A percentile compares a stretch with the other conserved stretches of the same genome.
Conservation (phyloP, 164 flowering plant genomes). For the Brasenia schreberi region DNA sequence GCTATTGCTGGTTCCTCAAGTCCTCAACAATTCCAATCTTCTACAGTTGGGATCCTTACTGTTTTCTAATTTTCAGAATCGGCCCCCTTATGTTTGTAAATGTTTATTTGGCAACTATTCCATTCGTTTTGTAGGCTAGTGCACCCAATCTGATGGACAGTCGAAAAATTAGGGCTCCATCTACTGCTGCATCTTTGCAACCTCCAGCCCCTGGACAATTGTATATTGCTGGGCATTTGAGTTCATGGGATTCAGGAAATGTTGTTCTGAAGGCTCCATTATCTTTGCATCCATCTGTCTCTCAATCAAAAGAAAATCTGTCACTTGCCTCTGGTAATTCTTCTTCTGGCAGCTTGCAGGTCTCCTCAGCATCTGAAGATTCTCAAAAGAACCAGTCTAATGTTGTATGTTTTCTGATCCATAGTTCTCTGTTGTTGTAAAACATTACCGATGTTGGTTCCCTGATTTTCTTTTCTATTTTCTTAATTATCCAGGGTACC, state of each 20-base stretch:
- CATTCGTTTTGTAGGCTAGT: slow-evolving; percentile 13
- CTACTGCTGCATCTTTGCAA: slow-evolving; percentile 13
- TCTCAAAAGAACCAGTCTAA: slow-evolving; percentile 7
- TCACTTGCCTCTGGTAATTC: slow-evolving; percentile 15
- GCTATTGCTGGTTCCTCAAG: slow-evolving; percentile 12
- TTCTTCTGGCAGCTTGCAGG: slow-evolving; percentile 9
- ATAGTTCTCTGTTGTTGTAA: neutral
- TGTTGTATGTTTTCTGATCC: slow-evolving; percentile 12
- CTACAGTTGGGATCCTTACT: slow-evolving; percentile 14
- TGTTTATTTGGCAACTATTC: neutral
- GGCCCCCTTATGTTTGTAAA: neutral
- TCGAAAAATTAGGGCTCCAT: slow-evolving; percentile 7
- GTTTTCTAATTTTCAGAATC: neutral
- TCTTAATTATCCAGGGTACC: slow-evolving; percentile 12
- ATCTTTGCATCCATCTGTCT: slow-evolving; percentile 14
- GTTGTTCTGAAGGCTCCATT: slow-evolving; percentile 11
- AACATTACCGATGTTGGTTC: neutral
- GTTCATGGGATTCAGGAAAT: slow-evolving; percentile 13
- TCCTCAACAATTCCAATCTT: slow-evolving; percentile 15
- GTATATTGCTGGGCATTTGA: slow-evolving; percentile 8
- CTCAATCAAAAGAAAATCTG: slow-evolving; percentile 9
- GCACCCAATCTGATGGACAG: slow-evolving; percentile 10
- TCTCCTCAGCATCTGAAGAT: slow-evolving; percentile 6
- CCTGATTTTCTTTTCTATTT: neutral
- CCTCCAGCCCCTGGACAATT: slow-evolving; percentile 18